Evolutionary conservation across 2,329 filamentous ascomycete genomes (phyloP).

Genomic region (Colletotrichum paranaense): DNA sequence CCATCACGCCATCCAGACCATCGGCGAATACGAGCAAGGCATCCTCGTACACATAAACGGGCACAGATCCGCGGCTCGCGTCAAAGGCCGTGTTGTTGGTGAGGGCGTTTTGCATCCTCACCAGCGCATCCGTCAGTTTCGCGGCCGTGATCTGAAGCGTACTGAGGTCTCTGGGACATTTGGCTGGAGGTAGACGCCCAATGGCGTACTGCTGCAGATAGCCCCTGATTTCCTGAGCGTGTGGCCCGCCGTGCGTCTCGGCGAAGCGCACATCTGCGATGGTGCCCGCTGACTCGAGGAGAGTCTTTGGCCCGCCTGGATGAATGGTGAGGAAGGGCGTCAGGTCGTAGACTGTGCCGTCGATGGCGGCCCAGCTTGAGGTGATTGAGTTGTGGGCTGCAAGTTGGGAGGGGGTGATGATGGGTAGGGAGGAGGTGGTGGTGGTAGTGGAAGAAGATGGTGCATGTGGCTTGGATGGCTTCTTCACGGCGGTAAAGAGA

Average conservation of each 20-base stretch:
- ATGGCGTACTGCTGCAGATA: conserved; percentile 18
- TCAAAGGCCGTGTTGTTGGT: conserved; percentile 29
- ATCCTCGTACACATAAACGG: conserved; percentile 27
- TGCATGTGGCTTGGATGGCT: neutral
- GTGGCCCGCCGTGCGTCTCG: conserved; percentile 26
- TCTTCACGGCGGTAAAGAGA: conserved; percentile 7
- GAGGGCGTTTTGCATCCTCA: conserved; percentile 26
- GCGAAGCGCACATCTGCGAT: conserved; percentile 21
- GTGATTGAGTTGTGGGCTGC: conserved; percentile 27
- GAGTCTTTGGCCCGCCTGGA: conserved; percentile 72
- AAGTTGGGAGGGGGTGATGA: conserved; percentile 10
- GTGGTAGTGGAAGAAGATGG: neutral
- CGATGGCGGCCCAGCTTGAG: conserved; percentile 81
- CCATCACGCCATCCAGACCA: neutral
- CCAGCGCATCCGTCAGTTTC: conserved; percentile 1
- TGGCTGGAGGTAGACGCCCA: conserved; percentile 15
- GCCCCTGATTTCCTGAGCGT: conserved; percentile 25
- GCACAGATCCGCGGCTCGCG: conserved; percentile 16
- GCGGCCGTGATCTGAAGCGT: neutral
- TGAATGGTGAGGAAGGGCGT: conserved; percentile 90
- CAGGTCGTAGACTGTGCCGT: conserved; percentile 94
- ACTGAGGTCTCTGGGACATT: neutral
- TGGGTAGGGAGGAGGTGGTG: neutral
- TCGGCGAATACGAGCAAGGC: conserved; percentile 25
- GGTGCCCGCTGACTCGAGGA: conserved; percentile 32